Percentiles rank a stretch among this genome's conserved stretches.
phyloP scores from a whole-genome alignment of 2,329 filamentous ascomycete species.

The Beauveria varroae region DNA sequence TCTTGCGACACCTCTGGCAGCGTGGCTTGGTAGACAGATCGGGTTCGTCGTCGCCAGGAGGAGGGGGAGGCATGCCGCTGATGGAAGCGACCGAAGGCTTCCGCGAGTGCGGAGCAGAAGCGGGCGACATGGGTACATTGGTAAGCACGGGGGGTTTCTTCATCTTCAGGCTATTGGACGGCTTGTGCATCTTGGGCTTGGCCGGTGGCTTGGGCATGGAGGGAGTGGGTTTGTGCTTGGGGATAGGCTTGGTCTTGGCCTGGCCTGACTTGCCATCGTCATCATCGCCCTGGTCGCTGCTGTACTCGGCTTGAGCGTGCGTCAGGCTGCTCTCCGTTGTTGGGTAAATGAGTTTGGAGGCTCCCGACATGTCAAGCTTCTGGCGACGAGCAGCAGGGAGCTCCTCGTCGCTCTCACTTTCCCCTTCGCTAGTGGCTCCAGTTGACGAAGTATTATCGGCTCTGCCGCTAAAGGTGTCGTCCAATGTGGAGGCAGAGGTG shows the following conservation, averaged over 20 bases:
- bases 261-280: conserved; percentile 28
- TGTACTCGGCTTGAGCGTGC: conserved; percentile 32
- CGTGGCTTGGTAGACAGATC: conserved; percentile 93
- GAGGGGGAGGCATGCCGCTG: conserved; percentile 26
- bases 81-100: conserved; percentile 66
- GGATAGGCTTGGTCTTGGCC: conserved; percentile 32
- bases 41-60: conserved; percentile 59
- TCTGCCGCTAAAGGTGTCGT: conserved; percentile 86
- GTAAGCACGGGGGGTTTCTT: conserved; percentile 41
- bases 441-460: conserved; percentile 81
- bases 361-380: conserved; percentile 40
- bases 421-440: conserved; percentile 73
- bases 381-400: conserved; percentile 51
- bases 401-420: conserved; percentile 58
- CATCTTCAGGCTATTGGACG: conserved; percentile 31
- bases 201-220: conserved; percentile 24
- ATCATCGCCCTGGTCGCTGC: conserved; percentile 27
- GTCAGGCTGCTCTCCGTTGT: conserved; percentile 47
- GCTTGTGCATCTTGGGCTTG: conserved; percentile 39
- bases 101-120: conserved; percentile 63
- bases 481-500: conserved; percentile 85
- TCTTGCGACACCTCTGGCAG: conserved; percentile 97
- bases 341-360: conserved; percentile 39
- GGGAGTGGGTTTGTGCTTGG: conserved; percentile 32
- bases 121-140: conserved; percentile 49